Percentiles rank a stretch among this genome's conserved stretches.
Evolutionary conservation across 352 stramenopile genomes (phyloP).

Genomic region (Phytopythium mirpurense): DNA sequence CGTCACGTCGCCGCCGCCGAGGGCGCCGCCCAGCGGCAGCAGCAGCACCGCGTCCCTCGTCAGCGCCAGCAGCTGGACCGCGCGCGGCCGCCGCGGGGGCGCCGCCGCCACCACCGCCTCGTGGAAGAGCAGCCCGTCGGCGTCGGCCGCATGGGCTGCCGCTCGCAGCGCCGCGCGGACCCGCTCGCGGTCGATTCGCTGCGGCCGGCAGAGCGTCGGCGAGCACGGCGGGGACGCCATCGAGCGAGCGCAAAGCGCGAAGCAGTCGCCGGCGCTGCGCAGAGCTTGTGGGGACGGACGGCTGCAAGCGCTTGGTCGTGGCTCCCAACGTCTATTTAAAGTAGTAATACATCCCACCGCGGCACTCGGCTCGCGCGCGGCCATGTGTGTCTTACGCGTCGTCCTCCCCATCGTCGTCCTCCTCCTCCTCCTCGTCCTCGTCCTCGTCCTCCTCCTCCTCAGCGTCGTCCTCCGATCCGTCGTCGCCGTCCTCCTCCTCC

Average conservation of each 20-base stretch:
- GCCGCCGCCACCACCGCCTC: constrained; percentile 47
- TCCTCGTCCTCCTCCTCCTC: constrained; percentile 52
- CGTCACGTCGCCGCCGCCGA: constrained; percentile 12
- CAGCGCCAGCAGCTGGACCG: constrained; percentile 50
- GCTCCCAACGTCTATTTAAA: constrained; percentile 1
- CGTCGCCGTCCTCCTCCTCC: constrained; percentile 14
- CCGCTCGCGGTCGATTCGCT: constrained; percentile 52
- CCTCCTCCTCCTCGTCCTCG: constrained; percentile 35
- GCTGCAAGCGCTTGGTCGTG: no score
- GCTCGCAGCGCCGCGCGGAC: constrained; percentile 27
- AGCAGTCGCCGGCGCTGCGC: no score
- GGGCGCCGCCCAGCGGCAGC: constrained; percentile 30
- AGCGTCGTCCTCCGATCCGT: constrained; percentile 22
- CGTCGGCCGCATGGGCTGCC: background rate
- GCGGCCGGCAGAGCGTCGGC: constrained; percentile 46
- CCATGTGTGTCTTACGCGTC: constrained; percentile 22
- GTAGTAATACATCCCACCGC: background rate
- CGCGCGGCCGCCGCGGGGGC: constrained; percentile 8
- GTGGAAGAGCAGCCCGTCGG: constrained; percentile 35
- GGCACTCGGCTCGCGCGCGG: background rate
- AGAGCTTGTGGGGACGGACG: no score
- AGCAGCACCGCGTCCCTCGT: constrained; percentile 36
- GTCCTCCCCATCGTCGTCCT: constrained; percentile 25
- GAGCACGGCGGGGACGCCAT: constrained; percentile 11
- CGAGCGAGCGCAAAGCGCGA: no score